Evolutionary conservation across 768 basidiomycete species (phyloP).

Genomic region (Lactifluus piperatus): DNA sequence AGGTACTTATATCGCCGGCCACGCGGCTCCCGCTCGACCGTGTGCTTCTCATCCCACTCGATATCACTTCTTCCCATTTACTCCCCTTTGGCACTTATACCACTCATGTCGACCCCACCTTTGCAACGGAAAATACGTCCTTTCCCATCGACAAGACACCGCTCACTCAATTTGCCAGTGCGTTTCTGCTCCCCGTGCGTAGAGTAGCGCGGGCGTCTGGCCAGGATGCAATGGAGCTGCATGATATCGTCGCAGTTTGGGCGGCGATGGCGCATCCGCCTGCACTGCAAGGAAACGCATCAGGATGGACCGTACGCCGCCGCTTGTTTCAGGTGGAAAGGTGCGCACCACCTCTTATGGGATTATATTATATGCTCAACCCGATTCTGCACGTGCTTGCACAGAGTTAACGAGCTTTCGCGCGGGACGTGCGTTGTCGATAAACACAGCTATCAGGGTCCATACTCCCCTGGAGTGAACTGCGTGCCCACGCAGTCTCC

Average conservation of each 20-base stretch:
- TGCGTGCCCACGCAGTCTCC: slow-evolving; percentile 53
- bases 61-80: slow-evolving; percentile 75
- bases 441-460: slow-evolving; percentile 54
- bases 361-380: background rate
- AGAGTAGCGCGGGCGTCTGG: slow-evolving; percentile 75
- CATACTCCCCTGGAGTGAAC: slow-evolving; percentile 56
- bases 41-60: slow-evolving; percentile 65
- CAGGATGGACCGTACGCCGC: slow-evolving; percentile 46
- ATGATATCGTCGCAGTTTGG: slow-evolving; percentile 88
- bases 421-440: slow-evolving; percentile 86
- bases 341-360: background rate
- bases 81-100: slow-evolving; percentile 63
- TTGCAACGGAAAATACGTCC: slow-evolving; percentile 48
- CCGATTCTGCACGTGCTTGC: background rate
- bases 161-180: slow-evolving; percentile 67
- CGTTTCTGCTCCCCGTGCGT: slow-evolving; percentile 66
- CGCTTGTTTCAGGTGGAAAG: slow-evolving; percentile 18
- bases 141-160: slow-evolving; percentile 40
- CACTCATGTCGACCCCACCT: slow-evolving; percentile 49
- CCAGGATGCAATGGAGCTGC: slow-evolving; percentile 81
- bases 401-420: slow-evolving; percentile 67
- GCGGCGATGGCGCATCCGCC: slow-evolving; percentile 71
- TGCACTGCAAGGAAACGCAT: slow-evolving; percentile 23
- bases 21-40: slow-evolving; percentile 53
- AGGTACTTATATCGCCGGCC: slow-evolving; percentile 43